Evolutionary conservation across 305 asterid genomes (phyloP).

Genomic region (Salvia sclarea): DNA sequence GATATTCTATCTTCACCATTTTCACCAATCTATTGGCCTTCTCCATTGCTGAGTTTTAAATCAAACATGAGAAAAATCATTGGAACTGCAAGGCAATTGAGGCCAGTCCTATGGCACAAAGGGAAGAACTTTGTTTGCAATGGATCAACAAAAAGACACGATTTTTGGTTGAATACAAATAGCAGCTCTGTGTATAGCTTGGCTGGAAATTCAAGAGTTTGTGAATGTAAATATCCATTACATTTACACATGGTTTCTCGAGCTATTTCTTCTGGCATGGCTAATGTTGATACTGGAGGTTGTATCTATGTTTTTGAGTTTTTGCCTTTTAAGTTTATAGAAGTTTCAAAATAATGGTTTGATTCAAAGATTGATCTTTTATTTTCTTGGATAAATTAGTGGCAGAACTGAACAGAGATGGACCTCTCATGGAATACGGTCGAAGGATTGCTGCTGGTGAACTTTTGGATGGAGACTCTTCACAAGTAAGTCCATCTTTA

Average conservation of each 20-base stretch:
- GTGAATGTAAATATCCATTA: not conserved
- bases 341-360: not conserved
- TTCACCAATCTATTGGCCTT: not conserved
- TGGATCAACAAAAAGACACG: slow-evolving; percentile 35
- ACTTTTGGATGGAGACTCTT: slow-evolving; percentile 75
- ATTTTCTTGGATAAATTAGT: slow-evolving; percentile 9
- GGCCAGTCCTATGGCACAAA: slow-evolving; percentile 36
- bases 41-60: slow-evolving; percentile 29
- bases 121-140: slow-evolving; percentile 29
- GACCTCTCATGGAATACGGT: slow-evolving; percentile 78
- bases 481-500: slow-evolving; percentile 53
- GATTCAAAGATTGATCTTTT: not conserved
- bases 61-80: slow-evolving; percentile 51
- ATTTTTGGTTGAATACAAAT: slow-evolving; percentile 31
- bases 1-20: slow-evolving; percentile 1
- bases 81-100: slow-evolving; percentile 47
- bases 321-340: not conserved
- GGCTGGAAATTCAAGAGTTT: slow-evolving; percentile 18
- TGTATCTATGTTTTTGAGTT: slow-evolving; percentile 4
- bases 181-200: slow-evolving; percentile 29
- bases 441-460: slow-evolving; percentile 71
- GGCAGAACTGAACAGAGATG: slow-evolving; percentile 47
- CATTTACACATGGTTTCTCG: not conserved
- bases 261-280: slow-evolving; percentile 45
- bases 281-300: slow-evolving; percentile 56